Evolutionary conservation across 1,284 basidiomycete genomes (phyloP).

Genomic region (Sporisorium exsertum): DNA sequence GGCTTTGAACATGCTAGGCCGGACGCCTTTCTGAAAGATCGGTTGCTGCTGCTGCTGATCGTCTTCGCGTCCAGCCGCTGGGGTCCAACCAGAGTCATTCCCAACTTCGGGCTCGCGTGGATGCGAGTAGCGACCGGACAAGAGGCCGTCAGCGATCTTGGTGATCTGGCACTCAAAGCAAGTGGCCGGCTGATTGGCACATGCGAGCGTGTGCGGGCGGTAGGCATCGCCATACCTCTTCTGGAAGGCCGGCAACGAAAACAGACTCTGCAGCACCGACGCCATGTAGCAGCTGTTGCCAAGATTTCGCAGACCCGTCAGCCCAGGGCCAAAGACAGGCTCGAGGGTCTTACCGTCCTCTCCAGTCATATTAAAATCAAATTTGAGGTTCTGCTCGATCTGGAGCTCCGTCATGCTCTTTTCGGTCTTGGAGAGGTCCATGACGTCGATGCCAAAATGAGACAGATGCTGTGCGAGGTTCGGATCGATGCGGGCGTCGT

Average conservation of each 20-base stretch:
- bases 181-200: conserved; percentile 79
- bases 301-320: conserved; percentile 91
- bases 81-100: conserved; percentile 14
- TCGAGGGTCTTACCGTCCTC: conserved; percentile 88
- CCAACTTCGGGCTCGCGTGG: conserved; percentile 70
- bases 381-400: conserved; percentile 95
- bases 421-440: conserved; percentile 88
- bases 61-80: conserved; percentile 6
- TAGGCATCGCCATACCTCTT: conserved; percentile 77
- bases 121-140: conserved; percentile 89
- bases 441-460: conserved; percentile 88
- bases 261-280: conserved; percentile 88
- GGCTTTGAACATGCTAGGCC: conserved; percentile 86
- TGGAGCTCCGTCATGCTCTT: conserved; percentile 97
- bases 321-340: conserved; percentile 86
- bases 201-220: conserved; percentile 76
- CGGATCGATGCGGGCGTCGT: conserved; percentile 86
- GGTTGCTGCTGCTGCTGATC: conserved; percentile 25
- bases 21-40: conserved; percentile 85
- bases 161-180: conserved; percentile 95
- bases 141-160: conserved; percentile 90
- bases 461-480: conserved; percentile 81
- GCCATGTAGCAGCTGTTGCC: conserved; percentile 99
- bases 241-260: conserved; percentile 83
- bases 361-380: conserved; percentile 92